These are phyloP conservation scores for Sporothrix mexicana DNA, from an alignment of 2,329 filamentous ascomycete genomes.

Conservation along the genomic window DNA sequence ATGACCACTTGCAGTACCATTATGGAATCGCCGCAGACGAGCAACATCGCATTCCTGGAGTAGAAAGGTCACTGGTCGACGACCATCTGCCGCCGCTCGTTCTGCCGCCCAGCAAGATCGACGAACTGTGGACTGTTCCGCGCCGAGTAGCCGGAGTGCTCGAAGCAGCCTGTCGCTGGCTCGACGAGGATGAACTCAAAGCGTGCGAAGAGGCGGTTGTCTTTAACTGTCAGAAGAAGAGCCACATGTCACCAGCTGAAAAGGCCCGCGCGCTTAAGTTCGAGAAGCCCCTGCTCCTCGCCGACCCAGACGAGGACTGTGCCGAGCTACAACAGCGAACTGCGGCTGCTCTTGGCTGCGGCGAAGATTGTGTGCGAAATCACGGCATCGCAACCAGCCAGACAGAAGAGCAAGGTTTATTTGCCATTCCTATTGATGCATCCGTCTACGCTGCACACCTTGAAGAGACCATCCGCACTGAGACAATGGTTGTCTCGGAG, in stretches of 20 bases:
- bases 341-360: background rate
- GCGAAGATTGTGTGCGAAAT: background rate
- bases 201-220: background rate
- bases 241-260: too few relatives aligned
- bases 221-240: background rate
- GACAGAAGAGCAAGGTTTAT: background rate
- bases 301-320: slow-evolving; percentile 33
- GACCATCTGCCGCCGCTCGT: slow-evolving; percentile 26
- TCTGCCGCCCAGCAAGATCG: slow-evolving; percentile 7
- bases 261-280: slow-evolving; percentile 13
- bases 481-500: slow-evolving; percentile 32
- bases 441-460: background rate
- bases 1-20: slow-evolving; percentile 31
- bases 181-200: background rate
- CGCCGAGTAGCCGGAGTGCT: slow-evolving; percentile 26
- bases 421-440: background rate
- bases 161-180: slow-evolving; percentile 13
- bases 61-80: slow-evolving; percentile 15
- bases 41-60: background rate
- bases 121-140: slow-evolving; percentile 33
- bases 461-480: background rate
- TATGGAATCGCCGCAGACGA: background rate
- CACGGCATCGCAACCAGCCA: background rate
- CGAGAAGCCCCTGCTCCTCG: slow-evolving; percentile 31
- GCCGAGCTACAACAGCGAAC: slow-evolving; percentile 22